A percentile compares a stretch with the other conserved stretches of the same genome.
These are phyloP conservation scores for Tolypocladium tundrense DNA, from an alignment of 2,329 filamentous ascomycete species.

Conservation along the genomic window DNA sequence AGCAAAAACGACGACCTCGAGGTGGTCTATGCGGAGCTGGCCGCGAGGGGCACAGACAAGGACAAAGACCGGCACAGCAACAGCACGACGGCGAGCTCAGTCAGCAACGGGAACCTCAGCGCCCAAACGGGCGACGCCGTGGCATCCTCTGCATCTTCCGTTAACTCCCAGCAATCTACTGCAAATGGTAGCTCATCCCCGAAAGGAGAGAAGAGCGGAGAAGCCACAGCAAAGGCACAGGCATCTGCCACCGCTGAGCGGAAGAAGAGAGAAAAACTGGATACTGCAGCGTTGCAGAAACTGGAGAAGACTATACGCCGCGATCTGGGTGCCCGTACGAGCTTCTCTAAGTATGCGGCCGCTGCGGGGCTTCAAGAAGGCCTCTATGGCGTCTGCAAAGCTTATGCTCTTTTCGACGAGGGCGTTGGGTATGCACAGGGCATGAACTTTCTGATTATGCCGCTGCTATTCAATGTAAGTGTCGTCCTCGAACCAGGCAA, in stretches of 20 bases:
- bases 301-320: slow-evolving; percentile 87
- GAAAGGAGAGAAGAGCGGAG: slow-evolving; percentile 49
- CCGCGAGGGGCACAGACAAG: slow-evolving; percentile 70
- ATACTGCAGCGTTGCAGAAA: slow-evolving; percentile 61
- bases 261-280: slow-evolving; percentile 71
- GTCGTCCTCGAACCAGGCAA: background rate
- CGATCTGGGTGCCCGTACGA: slow-evolving; percentile 85
- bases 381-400: slow-evolving; percentile 92
- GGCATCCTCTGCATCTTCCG: slow-evolving; percentile 72
- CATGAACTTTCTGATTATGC: slow-evolving; percentile 98
- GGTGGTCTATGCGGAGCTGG: slow-evolving; percentile 71
- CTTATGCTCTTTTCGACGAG: slow-evolving; percentile 92
- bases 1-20: slow-evolving; percentile 92
- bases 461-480: slow-evolving; percentile 81
- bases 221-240: slow-evolving; percentile 56
- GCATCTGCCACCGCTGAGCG: slow-evolving; percentile 54
- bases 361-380: slow-evolving; percentile 87
- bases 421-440: slow-evolving; percentile 94
- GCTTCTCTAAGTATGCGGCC: slow-evolving; percentile 91
- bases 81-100: slow-evolving; percentile 38
- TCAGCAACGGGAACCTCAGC: slow-evolving; percentile 44
- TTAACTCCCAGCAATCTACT: slow-evolving; percentile 67
- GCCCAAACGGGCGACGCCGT: slow-evolving; percentile 54
- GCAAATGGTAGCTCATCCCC: slow-evolving; percentile 46
- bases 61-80: slow-evolving; percentile 55